phyloP scores from a whole-genome alignment of 495 filamentous ascomycete genomes.

The Filosporella fistucella region DNA sequence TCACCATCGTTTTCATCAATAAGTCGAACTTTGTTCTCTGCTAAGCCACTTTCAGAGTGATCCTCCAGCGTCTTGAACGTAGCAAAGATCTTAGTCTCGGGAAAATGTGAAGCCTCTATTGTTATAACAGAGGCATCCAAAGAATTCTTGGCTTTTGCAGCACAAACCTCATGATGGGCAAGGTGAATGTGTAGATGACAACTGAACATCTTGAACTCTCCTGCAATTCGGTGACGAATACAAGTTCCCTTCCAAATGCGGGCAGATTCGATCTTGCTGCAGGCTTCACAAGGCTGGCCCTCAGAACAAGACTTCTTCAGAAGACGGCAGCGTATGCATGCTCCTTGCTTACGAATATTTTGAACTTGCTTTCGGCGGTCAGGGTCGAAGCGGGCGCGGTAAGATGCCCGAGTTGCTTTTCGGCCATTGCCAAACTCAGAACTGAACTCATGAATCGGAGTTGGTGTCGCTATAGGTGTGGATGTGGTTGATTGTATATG shows the following conservation, averaged over 20 bases:
- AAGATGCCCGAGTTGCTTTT: slow-evolving; percentile 49
- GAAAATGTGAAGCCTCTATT: slow-evolving; percentile 68
- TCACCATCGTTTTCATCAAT: slow-evolving; percentile 67
- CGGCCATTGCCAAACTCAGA: slow-evolving; percentile 51
- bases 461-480: too few species aligned
- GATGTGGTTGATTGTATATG: too few species aligned
- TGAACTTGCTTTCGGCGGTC: slow-evolving; percentile 72
- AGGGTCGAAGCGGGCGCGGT: slow-evolving; percentile 65
- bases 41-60: slow-evolving; percentile 27
- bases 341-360: slow-evolving; percentile 73
- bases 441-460: slow-evolving; percentile 47
- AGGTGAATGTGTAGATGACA: slow-evolving; percentile 66
- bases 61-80: slow-evolving; percentile 48
- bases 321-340: slow-evolving; percentile 83
- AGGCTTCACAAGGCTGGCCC: slow-evolving; percentile 78
- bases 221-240: slow-evolving; percentile 68
- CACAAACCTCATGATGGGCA: slow-evolving; percentile 58
- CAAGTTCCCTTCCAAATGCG: slow-evolving; percentile 79
- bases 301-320: slow-evolving; percentile 82
- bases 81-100: slow-evolving; percentile 47
- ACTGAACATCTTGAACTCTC: slow-evolving; percentile 69
- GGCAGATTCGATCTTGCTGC: slow-evolving; percentile 69
- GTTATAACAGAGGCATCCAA: slow-evolving; percentile 53
- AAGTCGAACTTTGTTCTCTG: slow-evolving; percentile 34
- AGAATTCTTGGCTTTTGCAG: slow-evolving; percentile 50